Evolutionary conservation across 2,329 filamentous ascomycete genomes (phyloP), one percentile per base, ranked within the genome.

Genomic region (Pseudogymnoascus sp.): DNA sequence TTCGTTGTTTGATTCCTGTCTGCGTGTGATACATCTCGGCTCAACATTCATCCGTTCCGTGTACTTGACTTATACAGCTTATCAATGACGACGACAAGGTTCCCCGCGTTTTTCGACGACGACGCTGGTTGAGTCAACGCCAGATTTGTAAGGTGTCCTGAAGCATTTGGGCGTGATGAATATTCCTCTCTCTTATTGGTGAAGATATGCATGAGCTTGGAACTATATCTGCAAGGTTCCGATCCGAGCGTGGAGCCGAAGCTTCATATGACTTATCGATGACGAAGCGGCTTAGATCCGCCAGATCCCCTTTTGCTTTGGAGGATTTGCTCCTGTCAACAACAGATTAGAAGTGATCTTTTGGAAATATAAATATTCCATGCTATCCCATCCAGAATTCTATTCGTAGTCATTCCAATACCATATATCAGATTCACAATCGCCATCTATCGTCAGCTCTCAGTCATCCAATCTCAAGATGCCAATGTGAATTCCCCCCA

Each of bases 71-170:
- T n/a, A 47, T 47, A 7, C 8, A 18, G 39, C n/a, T 53, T 50
- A 53, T 53, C 47, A 53, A 53, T 53, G 47, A 53, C 47, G 47
- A 53, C 28, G 25, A 53, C 47, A 33, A 53, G 47, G 47, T 53
- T 53, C 47, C 28, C 47, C 47, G 28, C 47, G 47, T 53, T 53
- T 35, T 53, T 22, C 22, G 28, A 8, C 28, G 28, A 53, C 47
- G n/a, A 53, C n/a, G 11, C 25, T 53, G n/a, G 7, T 53, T 33
- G n/a, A 53, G 9, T 28, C 28, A 53, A 18, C 47, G 25, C 18
- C 25, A 53, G 15, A 20, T 53, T 35, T 35, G 47, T 33, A 53
- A 53, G n/a, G 47, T 53, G 47, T 33, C 47, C 47, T 35, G 15
- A 53, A 33, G 43, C 43, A 20, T 20, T 6, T 12, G 28, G 15